A percentile compares a stretch with the other conserved stretches of the same genome.
phyloP scores from a whole-genome alignment of 345 rosid genomes.

The Syzygium aqueum region DNA sequence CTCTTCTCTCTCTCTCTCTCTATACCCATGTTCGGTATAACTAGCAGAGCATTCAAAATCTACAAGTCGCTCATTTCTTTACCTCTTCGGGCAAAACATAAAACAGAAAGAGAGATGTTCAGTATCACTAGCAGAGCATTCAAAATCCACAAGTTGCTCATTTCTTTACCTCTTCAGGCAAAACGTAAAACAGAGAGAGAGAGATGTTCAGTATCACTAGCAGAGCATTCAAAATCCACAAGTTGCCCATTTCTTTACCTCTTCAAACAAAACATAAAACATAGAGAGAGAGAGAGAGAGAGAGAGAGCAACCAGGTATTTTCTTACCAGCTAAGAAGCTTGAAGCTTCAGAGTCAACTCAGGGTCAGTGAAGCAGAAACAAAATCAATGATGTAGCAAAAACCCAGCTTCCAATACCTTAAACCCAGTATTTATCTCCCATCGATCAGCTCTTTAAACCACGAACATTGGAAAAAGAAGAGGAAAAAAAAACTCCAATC shows the following conservation, averaged over 20 bases:
- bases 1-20: neutral
- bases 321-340: neutral
- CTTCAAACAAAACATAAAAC: no score
- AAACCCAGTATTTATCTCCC: neutral
- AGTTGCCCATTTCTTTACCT: no score
- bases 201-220: neutral
- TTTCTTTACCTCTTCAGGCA: no score
- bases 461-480: neutral
- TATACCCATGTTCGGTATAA: no score
- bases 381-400: neutral
- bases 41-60: no score
- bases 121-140: no score
- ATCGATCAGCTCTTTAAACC: neutral
- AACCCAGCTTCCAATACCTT: neutral
- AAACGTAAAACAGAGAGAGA: neutral
- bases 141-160: no score
- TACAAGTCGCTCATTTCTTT: no score
- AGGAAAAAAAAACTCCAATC: neutral
- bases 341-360: constrained; percentile 3
- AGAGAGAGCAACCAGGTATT: neutral
- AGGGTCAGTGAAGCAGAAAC: constrained; percentile 2
- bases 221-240: no score
- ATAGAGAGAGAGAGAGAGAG: neutral
- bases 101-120: no score
- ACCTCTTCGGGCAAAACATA: no score